Base-by-base conservation (phyloP, 2,329 filamentous ascomycete genomes). In the Escovopsis sp. region DNA sequence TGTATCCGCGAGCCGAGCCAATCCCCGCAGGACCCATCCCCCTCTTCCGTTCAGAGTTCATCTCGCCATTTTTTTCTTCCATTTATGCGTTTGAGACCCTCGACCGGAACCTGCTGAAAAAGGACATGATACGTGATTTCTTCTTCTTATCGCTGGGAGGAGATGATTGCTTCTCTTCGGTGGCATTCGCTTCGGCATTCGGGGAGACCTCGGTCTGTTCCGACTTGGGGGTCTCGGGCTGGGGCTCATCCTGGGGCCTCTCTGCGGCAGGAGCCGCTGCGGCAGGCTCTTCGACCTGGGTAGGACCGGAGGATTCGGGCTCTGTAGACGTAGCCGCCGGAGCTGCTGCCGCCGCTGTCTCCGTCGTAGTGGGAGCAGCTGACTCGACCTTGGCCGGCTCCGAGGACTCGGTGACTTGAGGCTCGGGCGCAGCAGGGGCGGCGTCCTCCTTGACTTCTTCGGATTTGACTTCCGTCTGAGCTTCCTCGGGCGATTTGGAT, bases 401-500 rank as follows among this genome's bases (percentile, higher is more conserved):
- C 13, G 31, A 14, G 6, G 17, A 15, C 28, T 31, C 28, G 15
- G 12, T 31, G 14, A 15, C 28, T 10, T 15, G 28, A 18, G 28
- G 15, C n/a, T 31, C 28, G 12, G 31, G 18, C 21, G 31, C 16
- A 33, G 17, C n/a, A 1, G 18, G 10, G 13, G 14, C 27, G 17
- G 39, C 17, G 30, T 41, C 43, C 7, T 35, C 37, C 31, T 44
- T 39, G 18, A 39, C 41, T 21, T 40, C 40, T 70, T 88, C 88
- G 46, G 86, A 81, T 41, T 69, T 60, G 5, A 90, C 79, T 14
- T 76, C 42, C 18, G 38, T 32, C 53, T 68, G 64, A 41, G 76
- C 66, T 54, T 80, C 71, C 43, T 72, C 66, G 33, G 86, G 62
- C 8, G 92, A 65, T 59, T 93, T 79, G 18, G 71, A 56, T 61